phyloP scores from a whole-genome alignment of 257 asterid genomes.

The Solanum sparsipilum region DNA sequence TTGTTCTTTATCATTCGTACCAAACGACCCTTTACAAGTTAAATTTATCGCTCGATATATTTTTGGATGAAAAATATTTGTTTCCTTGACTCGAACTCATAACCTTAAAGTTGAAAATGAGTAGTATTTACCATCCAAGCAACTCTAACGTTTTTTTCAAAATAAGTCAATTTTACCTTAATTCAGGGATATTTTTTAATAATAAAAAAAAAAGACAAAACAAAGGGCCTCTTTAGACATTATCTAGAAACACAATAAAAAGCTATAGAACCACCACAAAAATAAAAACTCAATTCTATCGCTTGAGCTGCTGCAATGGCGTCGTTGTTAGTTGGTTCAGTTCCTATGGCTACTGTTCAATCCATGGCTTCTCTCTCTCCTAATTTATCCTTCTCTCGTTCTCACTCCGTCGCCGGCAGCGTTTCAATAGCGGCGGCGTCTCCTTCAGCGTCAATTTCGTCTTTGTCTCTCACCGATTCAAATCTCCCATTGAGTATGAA shows the following conservation, averaged over 20 bases:
- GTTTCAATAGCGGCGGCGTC: constrained; percentile 21
- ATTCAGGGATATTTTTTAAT: neutral
- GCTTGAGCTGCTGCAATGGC: constrained; percentile 32
- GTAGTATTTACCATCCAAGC: neutral
- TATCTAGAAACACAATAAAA: neutral
- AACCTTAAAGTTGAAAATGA: no score
- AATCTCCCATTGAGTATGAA: constrained; percentile 53
- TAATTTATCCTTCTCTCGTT: constrained; percentile 44
- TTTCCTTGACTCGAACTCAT: accelerated
- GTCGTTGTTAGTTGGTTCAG: constrained; percentile 50
- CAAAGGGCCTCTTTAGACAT: neutral
- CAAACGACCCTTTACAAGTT: neutral
- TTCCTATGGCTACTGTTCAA: constrained; percentile 42
- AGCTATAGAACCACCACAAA: neutral
- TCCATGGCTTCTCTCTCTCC: constrained; percentile 11
- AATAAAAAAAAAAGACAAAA: neutral
- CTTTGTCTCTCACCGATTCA: constrained; percentile 13
- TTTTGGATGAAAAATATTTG: neutral
- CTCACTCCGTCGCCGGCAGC: constrained; percentile 20
- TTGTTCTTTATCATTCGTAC: accelerated
- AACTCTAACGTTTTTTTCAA: neutral
- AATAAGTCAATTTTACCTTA: neutral
- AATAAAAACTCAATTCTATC: neutral
- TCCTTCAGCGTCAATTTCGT: constrained; percentile 14
- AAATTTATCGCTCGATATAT: neutral